Percentiles rank a stretch among this genome's conserved stretches.
Conservation (phyloP, 768 basidiomycete genomes). For the Boletellus sp. region DNA sequence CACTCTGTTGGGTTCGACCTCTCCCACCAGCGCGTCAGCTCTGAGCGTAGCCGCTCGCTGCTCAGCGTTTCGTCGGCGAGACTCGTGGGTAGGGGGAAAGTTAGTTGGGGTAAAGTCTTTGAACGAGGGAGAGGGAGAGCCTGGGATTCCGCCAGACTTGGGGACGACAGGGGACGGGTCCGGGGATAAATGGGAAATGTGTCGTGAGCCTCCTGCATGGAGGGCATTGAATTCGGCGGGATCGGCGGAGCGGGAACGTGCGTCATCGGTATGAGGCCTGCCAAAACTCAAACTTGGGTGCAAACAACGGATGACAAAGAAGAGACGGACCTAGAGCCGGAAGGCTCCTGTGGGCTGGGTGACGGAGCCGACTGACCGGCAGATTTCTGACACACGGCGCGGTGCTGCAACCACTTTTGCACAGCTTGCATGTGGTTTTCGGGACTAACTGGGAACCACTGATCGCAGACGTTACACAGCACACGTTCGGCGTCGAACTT, state of each 20-base stretch:
- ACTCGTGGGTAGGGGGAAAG: conserved; percentile 58
- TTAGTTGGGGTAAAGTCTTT: conserved; percentile 57
- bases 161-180: conserved; percentile 4
- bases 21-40: conserved; percentile 58
- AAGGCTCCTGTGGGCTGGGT: conserved; percentile 18
- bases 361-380: conserved; percentile 7
- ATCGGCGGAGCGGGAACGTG: conserved; percentile 30
- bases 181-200: conserved; percentile 5
- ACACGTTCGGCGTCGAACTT: conserved; percentile 74
- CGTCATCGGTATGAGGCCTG: conserved; percentile 16
- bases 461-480: conserved; percentile 64
- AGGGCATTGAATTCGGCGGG: conserved; percentile 17
- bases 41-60: conserved; percentile 71
- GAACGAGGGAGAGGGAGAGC: conserved; percentile 40
- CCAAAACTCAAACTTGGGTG: background rate
- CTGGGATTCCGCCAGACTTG: conserved; percentile 20
- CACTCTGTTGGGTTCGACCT: conserved; percentile 71
- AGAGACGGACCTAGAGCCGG: conserved; percentile 20
- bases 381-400: conserved; percentile 48
- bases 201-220: conserved; percentile 26
- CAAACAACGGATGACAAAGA: conserved; percentile 2
- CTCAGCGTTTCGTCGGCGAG: conserved; percentile 72
- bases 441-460: conserved; percentile 58
- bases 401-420: conserved; percentile 63
- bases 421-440: conserved; percentile 61